Percentiles rank a stretch among this genome's conserved stretches.
Evolutionary conservation across 345 rosid genomes (phyloP).

Genomic region (Eucalyptus marginata): DNA sequence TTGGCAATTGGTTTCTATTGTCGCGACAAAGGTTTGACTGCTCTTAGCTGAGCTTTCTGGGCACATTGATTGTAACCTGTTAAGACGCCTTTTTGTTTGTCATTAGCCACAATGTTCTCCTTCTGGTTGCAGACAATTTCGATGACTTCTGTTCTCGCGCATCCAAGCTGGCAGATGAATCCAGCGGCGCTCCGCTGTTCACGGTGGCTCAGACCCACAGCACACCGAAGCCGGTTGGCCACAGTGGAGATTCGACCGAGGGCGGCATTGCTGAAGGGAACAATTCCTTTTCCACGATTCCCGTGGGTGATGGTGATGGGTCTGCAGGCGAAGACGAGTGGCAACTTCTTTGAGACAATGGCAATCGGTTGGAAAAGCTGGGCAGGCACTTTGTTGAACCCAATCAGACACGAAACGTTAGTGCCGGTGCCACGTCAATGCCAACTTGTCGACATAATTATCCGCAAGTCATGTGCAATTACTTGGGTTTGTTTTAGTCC

Average conservation of each 20-base stretch:
- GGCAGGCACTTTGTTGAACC: not conserved
- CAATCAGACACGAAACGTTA: not conserved
- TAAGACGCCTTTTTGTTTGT: not conserved
- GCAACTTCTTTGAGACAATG: constrained; percentile 4
- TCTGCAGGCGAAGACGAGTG: constrained; percentile 2
- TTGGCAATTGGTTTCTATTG: constrained; percentile 91
- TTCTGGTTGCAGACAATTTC: constrained; percentile 50
- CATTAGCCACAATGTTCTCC: not conserved
- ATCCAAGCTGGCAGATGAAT: constrained; percentile 59
- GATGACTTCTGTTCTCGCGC: constrained; percentile 67
- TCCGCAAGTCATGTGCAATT: not conserved
- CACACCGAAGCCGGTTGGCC: not conserved
- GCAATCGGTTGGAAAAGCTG: not conserved
- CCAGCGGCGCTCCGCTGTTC: constrained; percentile 86
- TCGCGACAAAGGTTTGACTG: constrained; percentile 56
- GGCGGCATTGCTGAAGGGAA: not conserved
- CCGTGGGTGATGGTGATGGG: not conserved
- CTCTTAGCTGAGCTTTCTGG: not conserved
- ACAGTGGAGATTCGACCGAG: not conserved
- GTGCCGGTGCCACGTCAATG: not conserved
- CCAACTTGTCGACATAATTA: not conserved
- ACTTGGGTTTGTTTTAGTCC: not conserved
- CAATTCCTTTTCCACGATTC: not conserved
- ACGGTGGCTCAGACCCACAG: constrained; percentile 16
- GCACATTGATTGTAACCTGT: not conserved